phyloP scores from a whole-genome alignment of 1,284 basidiomycete genomes.

The Lentinula novae-zelandiae region DNA sequence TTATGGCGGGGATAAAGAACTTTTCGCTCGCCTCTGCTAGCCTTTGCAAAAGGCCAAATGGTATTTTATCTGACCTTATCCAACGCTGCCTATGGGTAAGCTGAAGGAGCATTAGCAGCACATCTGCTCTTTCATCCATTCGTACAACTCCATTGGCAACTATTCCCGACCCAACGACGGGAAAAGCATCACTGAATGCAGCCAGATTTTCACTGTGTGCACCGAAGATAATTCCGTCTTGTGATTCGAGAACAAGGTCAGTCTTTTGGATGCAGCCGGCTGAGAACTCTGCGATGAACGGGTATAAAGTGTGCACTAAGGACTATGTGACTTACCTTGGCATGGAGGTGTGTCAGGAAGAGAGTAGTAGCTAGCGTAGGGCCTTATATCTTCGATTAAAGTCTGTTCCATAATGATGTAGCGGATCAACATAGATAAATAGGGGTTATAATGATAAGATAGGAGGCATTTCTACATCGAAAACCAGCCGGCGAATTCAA shows the following conservation, averaged over 20 bases:
- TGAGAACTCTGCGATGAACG: not conserved
- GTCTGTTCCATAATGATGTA: not conserved
- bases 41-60: not conserved
- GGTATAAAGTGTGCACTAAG: not conserved
- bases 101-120: constrained; percentile 2
- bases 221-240: constrained; percentile 3
- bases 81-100: constrained; percentile 2
- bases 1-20: not conserved
- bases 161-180: not conserved
- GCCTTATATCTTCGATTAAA: not conserved
- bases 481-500: no score
- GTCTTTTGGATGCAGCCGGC: not conserved
- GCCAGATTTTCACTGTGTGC: constrained; percentile 1
- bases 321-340: not conserved
- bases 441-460: not conserved
- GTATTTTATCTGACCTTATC: not conserved
- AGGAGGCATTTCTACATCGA: not conserved
- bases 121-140: not conserved
- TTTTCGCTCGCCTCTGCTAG: constrained; percentile 1
- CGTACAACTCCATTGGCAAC: not conserved
- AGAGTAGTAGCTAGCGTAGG: not conserved
- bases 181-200: constrained; percentile 5
- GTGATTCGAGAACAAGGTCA: not conserved
- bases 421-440: not conserved
- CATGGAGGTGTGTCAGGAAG: not conserved